Evolutionary conservation across 305 asterid genomes (phyloP).

Genomic region (Petunia hybrid): DNA sequence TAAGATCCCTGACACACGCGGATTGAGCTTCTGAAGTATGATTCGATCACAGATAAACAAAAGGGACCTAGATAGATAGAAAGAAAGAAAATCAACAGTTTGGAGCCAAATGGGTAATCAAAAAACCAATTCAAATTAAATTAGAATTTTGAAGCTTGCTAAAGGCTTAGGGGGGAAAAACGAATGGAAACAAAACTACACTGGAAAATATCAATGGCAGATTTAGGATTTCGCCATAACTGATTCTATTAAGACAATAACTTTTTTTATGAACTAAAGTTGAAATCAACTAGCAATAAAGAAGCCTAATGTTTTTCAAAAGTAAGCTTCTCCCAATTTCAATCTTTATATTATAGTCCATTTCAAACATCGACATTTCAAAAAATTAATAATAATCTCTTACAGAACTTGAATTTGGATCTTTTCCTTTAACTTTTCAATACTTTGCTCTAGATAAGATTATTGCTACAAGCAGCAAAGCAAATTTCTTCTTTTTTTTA

Average conservation of each 20-base stretch:
- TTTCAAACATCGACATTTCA: too few species aligned
- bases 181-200: too few species aligned
- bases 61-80: not conserved
- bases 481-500: not conserved
- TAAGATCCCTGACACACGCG: not conserved
- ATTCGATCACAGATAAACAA: not conserved
- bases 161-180: too few species aligned
- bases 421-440: not conserved
- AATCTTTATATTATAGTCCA: too few species aligned
- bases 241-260: not conserved
- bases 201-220: not conserved
- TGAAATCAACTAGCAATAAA: not conserved
- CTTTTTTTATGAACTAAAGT: not conserved
- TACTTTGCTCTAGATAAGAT: not conserved
- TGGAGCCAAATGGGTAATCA: not conserved
- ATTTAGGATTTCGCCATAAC: not conserved
- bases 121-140: not conserved
- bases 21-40: not conserved
- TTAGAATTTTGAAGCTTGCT: not conserved
- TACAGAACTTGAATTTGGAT: not conserved
- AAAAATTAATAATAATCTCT: not conserved
- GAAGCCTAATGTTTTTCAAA: not conserved
- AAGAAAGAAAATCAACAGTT: too few species aligned
- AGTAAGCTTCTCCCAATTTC: not conserved
- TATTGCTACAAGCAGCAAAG: not conserved